phyloP scores from a whole-genome alignment of 1,284 basidiomycete species.

The Moesziomyces sp. region DNA sequence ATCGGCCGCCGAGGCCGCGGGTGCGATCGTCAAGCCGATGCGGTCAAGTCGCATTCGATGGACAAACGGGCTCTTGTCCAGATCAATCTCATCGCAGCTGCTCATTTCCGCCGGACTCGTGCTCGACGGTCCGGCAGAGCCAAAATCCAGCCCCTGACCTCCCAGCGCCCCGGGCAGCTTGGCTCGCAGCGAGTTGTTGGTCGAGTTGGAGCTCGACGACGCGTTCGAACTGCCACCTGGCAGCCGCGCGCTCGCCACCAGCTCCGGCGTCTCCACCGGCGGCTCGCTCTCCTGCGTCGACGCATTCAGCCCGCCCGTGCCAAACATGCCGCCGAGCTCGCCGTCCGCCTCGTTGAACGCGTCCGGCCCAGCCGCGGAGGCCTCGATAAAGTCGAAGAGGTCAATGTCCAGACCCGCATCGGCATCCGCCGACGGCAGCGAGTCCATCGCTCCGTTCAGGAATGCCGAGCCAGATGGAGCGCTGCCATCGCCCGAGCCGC shows the following conservation, averaged over 20 bases:
- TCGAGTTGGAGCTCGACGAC: constrained; percentile 47
- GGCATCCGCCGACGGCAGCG: constrained; percentile 44
- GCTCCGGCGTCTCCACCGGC: constrained; percentile 51
- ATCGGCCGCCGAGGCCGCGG: constrained; percentile 21
- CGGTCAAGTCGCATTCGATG: constrained; percentile 45
- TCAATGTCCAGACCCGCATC: constrained; percentile 50
- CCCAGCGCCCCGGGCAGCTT: constrained; percentile 36
- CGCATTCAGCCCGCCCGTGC: constrained; percentile 28
- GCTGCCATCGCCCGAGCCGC: constrained; percentile 11
- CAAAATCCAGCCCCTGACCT: constrained; percentile 53
- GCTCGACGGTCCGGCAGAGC: constrained; percentile 56
- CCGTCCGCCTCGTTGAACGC: constrained; percentile 48
- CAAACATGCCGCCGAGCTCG: constrained; percentile 48
- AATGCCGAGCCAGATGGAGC: constrained; percentile 23
- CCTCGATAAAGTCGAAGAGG: constrained; percentile 58
- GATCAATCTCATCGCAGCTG: constrained; percentile 53
- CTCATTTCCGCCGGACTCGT: constrained; percentile 57
- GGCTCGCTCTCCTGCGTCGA: constrained; percentile 49
- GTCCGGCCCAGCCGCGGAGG: constrained; percentile 47
- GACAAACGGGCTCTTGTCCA: constrained; percentile 50
- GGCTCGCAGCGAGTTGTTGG: constrained; percentile 34
- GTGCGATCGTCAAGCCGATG: constrained; percentile 39
- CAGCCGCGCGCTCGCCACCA: constrained; percentile 45
- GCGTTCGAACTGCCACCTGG: constrained; percentile 41
- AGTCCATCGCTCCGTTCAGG: constrained; percentile 27